Base-by-base conservation (phyloP, 768 basidiomycete species). In the Lactarius sp. region DNA sequence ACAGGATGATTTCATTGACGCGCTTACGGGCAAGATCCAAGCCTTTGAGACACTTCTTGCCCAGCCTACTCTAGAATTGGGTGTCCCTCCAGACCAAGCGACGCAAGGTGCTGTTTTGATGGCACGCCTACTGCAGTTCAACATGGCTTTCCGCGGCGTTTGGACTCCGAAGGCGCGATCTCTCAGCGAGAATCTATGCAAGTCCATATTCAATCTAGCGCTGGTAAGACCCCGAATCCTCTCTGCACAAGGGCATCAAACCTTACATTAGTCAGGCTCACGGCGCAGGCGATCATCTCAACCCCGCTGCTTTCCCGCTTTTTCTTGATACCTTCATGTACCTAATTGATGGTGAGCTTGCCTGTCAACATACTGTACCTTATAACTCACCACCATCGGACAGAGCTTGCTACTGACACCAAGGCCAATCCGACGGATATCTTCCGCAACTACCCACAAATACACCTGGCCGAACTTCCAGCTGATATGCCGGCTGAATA, bases 321-420 rank as follows among this genome's bases (percentile, higher is more conserved):
- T 74, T 92, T 37, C 72, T 90, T 27, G 90, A 93, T 75, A 92
- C 90, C 3, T 74, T 89, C 1, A 83, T 84, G 68, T 88, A 85
- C 70, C 73, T 90, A 8, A 77, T 88, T 36, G 91, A 92, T 70
- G 90, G 90, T 90, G 68, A 61, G 80, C 65, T 57, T 42, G 31
- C 16, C 10, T 70, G 33, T 37, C 34, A 37, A 20, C 46, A 8
- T 54, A 10, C 31, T 47, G 10, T 4, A 16, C 27, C 10, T 36
- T 46, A 22, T 46, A 6, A 42, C 37, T 55, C 22, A 67, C 37
- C 39, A 0, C 60, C 46, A n/a, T 51, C 49, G 7, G 27, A 33
- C 68, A 91, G 90, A 92, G 71, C 79, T 87, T 50, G 83, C 86
- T 6, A 69, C 73, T 10, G 87, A 89, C 63, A 70, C 76, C 27